Base-by-base conservation (phyloP, 495 filamentous ascomycete genomes). In the Penicillium soppii region DNA sequence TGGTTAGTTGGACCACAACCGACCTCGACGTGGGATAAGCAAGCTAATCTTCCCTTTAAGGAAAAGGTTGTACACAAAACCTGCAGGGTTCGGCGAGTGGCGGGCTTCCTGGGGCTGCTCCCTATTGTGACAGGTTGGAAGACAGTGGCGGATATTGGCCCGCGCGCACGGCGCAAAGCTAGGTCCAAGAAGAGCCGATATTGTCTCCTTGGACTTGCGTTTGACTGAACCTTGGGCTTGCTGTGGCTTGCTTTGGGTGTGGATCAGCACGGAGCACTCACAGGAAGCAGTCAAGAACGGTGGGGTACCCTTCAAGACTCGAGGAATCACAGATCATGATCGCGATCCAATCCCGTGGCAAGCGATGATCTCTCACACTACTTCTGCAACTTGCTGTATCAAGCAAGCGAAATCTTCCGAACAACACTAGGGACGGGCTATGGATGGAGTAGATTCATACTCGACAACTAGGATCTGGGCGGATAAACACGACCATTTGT, bases 221-320 rank as follows among this genome's bases (percentile, higher is more conserved):
- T 51, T 40, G 7, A 4, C 29, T 32, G 33, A 52, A 16, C 38
- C 30, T 32, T 52, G 43, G 35, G 38, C 25, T 19, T 40, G 19
- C 16, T 23, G 41, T 54, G 59, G 56, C 56, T 59, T 27, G 25
- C 43, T 9, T 45, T 38, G 8, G 33, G 52, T 52, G 45, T 33
- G 29, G 57, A 56, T 60, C 57, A 53, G 57, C 57, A 63, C 45
- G 54, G 42, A 35, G 41, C 25, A 36, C 36, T 30, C 35, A 20
- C 57, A 52, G 23, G 52, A 61, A 50, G 45, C 32, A 58, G 51
- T 51, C 45, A 58, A 63, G 57, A 61, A 63, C 57, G 57, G 61
- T 60, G 57, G 57, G 45, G 51, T 26, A 23, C 32, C 8, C 42
- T 39, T 7, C 10, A 43, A 25, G n/a, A n/a, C 22, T 43, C 38